A percentile compares a stretch with the other conserved stretches of the same genome.
Conservation (phyloP, 768 basidiomycete species). For the Daedalea quercina region DNA sequence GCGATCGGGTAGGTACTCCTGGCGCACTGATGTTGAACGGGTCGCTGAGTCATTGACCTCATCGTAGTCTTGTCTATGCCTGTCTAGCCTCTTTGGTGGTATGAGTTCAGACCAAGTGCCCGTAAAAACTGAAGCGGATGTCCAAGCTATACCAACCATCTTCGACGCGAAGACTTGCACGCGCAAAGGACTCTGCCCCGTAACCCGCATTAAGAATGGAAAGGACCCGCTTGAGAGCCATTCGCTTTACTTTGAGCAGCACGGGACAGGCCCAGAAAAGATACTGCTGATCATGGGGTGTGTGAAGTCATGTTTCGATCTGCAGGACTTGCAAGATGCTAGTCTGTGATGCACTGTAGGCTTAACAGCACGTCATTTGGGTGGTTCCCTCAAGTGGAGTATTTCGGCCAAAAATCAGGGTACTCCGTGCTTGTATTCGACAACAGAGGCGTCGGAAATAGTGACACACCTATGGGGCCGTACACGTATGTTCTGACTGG, state of each 20-base stretch:
- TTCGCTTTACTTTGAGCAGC: constrained; percentile 75
- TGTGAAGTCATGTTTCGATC: not conserved
- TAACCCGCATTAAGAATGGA: constrained; percentile 46
- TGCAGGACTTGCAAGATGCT: not conserved
- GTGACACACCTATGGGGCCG: constrained; percentile 61
- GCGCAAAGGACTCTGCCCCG: constrained; percentile 72
- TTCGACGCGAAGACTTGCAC: constrained; percentile 58
- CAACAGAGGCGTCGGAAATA: constrained; percentile 80
- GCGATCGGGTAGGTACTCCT: no score
- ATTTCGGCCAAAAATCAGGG: constrained; percentile 48
- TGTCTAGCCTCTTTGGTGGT: no score
- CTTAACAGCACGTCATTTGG: constrained; percentile 57
- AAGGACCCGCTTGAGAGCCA: constrained; percentile 50
- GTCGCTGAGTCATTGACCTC: no score
- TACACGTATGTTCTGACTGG: constrained; percentile 53
- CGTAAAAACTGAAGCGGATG: not conserved
- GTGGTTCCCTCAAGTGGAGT: constrained; percentile 58
- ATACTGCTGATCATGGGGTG: constrained; percentile 76
- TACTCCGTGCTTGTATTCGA: constrained; percentile 73
- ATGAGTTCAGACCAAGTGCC: not conserved
- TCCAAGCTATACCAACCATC: constrained; percentile 27
- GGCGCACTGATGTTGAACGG: no score
- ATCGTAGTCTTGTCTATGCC: no score
- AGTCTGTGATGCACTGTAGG: constrained; percentile 26
- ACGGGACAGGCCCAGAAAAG: constrained; percentile 60